A percentile compares a stretch with the other conserved stretches of the same genome.
phyloP scores from a whole-genome alignment of 2,329 filamentous ascomycete species.

The Ceratocystis albifundus region DNA sequence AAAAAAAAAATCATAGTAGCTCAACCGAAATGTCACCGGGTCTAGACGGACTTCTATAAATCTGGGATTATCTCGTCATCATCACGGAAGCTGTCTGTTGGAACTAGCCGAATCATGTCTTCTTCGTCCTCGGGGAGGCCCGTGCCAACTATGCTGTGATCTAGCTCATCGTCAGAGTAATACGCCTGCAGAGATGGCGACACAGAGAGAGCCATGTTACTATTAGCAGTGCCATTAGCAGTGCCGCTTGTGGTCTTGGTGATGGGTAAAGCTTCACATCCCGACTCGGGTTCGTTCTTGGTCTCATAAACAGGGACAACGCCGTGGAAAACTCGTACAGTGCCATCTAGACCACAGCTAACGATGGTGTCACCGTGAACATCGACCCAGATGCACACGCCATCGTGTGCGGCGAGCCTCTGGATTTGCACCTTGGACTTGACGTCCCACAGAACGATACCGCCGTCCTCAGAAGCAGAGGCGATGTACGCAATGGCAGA shows the following conservation, averaged over 20 bases:
- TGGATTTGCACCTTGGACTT: slow-evolving; percentile 74
- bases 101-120: not conserved
- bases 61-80: not conserved
- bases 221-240: not conserved
- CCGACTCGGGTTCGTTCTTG: not conserved
- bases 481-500: slow-evolving; percentile 51
- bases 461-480: slow-evolving; percentile 78
- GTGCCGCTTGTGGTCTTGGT: not conserved
- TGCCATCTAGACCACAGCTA: slow-evolving; percentile 45
- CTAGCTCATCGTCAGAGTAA: not conserved
- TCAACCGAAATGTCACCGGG: not conserved
- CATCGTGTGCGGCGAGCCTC: slow-evolving; percentile 42
- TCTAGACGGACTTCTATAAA: not conserved
- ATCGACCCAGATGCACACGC: slow-evolving; percentile 56
- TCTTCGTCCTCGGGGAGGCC: not conserved
- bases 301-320: not conserved
- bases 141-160: not conserved
- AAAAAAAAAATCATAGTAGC: not conserved
- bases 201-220: not conserved
- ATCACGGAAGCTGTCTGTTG: not conserved
- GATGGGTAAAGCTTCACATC: not conserved
- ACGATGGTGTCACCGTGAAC: slow-evolving; percentile 45
- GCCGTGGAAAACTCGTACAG: slow-evolving; percentile 40
- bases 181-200: not conserved
- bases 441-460: slow-evolving; percentile 82